Percentiles rank a stretch among this genome's conserved stretches.
These are phyloP conservation scores for Globisporangium splendens DNA, from an alignment of 352 stramenopile genomes.

Conservation along the genomic window DNA sequence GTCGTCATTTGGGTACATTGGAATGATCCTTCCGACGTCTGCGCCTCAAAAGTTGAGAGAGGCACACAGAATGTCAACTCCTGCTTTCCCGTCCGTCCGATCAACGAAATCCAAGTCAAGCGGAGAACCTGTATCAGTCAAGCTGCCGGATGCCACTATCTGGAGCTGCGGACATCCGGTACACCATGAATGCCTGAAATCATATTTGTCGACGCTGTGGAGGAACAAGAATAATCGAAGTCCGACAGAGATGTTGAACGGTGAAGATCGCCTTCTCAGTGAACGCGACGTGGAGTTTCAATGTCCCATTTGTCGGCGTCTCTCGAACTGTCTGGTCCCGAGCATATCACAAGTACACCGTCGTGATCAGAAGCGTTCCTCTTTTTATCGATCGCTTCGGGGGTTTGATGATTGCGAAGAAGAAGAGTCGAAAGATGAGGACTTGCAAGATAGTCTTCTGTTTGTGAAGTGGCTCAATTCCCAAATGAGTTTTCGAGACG, in stretches of 20 bases:
- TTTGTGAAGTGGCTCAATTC: slow-evolving; percentile 51
- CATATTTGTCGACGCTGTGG: slow-evolving; percentile 70
- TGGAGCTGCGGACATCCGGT: slow-evolving; percentile 76
- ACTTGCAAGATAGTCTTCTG: slow-evolving; percentile 22
- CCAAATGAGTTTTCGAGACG: slow-evolving; percentile 50
- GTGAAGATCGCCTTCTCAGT: slow-evolving; percentile 61
- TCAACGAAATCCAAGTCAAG: background rate
- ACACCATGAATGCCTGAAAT: slow-evolving; percentile 63
- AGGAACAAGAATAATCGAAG: slow-evolving; percentile 47
- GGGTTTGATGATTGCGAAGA: slow-evolving; percentile 17
- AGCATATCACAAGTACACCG: slow-evolving; percentile 21
- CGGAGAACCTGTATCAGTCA: background rate
- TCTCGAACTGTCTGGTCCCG: slow-evolving; percentile 74
- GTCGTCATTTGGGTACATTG: slow-evolving; percentile 62
- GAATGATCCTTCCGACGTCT: slow-evolving; percentile 63
- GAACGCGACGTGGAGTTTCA: slow-evolving; percentile 72
- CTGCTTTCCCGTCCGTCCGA: slow-evolving; percentile 7
- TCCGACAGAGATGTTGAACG: slow-evolving; percentile 34
- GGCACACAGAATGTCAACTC: background rate
- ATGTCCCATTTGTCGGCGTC: slow-evolving; percentile 70
- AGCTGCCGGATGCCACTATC: slow-evolving; percentile 37
- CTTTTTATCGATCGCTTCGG: slow-evolving; percentile 6
- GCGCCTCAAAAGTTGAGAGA: slow-evolving; percentile 35
- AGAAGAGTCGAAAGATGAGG: slow-evolving; percentile 34
- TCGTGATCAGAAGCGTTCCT: slow-evolving; percentile 1